Evolutionary conservation across 2,329 filamentous ascomycete genomes (phyloP), one percentile per base, ranked within the genome.

Genomic region (Talaromyces sp.): DNA sequence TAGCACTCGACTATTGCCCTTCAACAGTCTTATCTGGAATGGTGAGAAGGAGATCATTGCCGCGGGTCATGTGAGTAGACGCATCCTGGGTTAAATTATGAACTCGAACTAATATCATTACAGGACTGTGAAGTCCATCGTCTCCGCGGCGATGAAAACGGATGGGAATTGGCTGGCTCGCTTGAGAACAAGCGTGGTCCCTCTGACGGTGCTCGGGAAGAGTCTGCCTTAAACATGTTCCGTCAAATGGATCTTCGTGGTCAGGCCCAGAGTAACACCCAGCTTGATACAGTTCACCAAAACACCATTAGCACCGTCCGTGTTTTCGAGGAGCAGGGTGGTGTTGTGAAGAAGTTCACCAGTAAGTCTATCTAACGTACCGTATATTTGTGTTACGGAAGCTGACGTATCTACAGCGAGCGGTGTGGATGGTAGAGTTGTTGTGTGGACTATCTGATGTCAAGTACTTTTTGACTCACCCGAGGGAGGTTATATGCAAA

Each of bases 241-340:
- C 85, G 86, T 68, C 92, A 97, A 79, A 97, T 99, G 94, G 94
- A 99, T 75, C 81, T 99, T 64, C 96, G 94, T 81, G 94, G 94
- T 62, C 96, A 96, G 77, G 79, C 81, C 57, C 90, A 90, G 70
- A 91, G 96, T 68, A 92, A 97, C 72, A 97, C 92, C 3, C 89
- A 96, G 78, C 81, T 99, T 66, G 94, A 91, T 78, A 97, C 94
- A 10, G 85, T 94, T 48, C 94, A 99, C 76, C 94, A 99, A 73
- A 99, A 99, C 77, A 96, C 92, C 25, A 89, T 99, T 70, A 91
- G 84, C 69, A 96, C 86, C 2, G 79, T 99, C 53, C 84, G 94
- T 43, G 81, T 84, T 19, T 97, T 88, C 71, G 84, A 91, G 67
- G 82, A 82, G 57, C 79, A 80, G 41, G 85, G 83, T 33, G 84